Conservation (phyloP, 305 asterid genomes). For the Fraxinus ornus region DNA sequence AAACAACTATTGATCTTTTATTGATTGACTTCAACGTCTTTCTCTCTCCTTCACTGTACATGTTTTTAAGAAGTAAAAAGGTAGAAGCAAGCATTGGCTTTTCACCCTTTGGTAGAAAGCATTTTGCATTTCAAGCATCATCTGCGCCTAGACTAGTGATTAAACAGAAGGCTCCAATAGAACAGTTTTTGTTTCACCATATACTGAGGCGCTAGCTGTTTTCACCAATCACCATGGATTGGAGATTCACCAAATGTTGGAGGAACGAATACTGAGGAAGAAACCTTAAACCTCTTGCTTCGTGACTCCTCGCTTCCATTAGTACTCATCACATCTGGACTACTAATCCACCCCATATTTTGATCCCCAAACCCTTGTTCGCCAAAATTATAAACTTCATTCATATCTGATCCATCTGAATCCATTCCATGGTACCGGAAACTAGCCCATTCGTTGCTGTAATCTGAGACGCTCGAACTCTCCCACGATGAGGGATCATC, state of each 20-base stretch:
- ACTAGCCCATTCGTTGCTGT: slow-evolving; percentile 55
- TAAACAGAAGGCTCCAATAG: background rate
- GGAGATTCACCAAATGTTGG: slow-evolving; percentile 63
- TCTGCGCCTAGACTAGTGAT: background rate
- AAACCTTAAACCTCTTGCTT: slow-evolving; percentile 79
- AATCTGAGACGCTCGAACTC: slow-evolving; percentile 48
- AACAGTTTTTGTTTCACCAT: background rate
- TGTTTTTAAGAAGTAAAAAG: background rate
- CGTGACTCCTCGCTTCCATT: slow-evolving; percentile 42
- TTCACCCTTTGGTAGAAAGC: slow-evolving; percentile 31
- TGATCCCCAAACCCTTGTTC: slow-evolving; percentile 44
- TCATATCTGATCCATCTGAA: slow-evolving; percentile 61
- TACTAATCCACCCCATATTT: slow-evolving; percentile 56
- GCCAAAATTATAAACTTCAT: slow-evolving; percentile 31
- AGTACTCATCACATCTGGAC: slow-evolving; percentile 54
- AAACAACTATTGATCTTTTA: slow-evolving; percentile 3
- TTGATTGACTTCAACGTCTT: background rate
- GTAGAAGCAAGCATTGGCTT: slow-evolving; percentile 17
- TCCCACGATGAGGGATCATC: slow-evolving; percentile 49
- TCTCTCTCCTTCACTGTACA: slow-evolving; percentile 26
- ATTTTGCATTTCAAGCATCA: background rate
- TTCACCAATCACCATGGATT: slow-evolving; percentile 29
- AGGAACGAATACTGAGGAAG: slow-evolving; percentile 75
- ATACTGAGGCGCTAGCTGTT: background rate
- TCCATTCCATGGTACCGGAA: slow-evolving; percentile 37